phyloP scores from a whole-genome alignment of 2,329 filamentous ascomycete genomes.

The Gaeumannomyces tritici region DNA sequence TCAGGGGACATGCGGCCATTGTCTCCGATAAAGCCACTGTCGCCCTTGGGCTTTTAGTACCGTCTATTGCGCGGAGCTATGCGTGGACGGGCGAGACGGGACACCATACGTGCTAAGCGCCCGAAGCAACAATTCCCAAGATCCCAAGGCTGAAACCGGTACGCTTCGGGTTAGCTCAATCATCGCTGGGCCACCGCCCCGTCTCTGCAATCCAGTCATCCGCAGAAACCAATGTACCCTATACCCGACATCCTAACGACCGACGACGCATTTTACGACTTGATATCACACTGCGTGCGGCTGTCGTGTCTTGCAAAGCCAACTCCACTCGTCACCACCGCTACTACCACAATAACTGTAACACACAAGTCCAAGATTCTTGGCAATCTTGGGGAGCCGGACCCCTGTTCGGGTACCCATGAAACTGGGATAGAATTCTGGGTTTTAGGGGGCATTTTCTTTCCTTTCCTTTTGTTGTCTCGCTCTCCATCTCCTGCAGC shows the following conservation, averaged over 20 bases:
- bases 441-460: neutral
- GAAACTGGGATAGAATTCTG: neutral
- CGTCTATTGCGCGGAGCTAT: neutral
- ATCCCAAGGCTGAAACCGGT: neutral
- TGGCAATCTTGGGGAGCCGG: neutral
- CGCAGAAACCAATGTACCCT: neutral
- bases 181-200: no score
- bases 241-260: neutral
- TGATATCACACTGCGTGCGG: neutral
- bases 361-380: neutral
- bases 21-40: slow-evolving; percentile 58
- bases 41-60: slow-evolving; percentile 46
- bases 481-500: neutral
- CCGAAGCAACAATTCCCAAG: neutral
- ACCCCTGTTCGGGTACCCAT: no score
- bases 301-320: neutral
- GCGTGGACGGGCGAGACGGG: neutral
- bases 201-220: neutral
- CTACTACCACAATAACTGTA: neutral
- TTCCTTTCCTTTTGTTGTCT: neutral
- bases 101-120: neutral
- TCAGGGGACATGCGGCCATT: slow-evolving; percentile 42
- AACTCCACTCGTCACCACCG: neutral
- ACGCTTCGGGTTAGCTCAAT: neutral
- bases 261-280: neutral